Percentiles rank a stretch among this genome's conserved stretches.
phyloP scores from a whole-genome alignment of 257 asterid genomes.

The Solanum bukasovii region DNA sequence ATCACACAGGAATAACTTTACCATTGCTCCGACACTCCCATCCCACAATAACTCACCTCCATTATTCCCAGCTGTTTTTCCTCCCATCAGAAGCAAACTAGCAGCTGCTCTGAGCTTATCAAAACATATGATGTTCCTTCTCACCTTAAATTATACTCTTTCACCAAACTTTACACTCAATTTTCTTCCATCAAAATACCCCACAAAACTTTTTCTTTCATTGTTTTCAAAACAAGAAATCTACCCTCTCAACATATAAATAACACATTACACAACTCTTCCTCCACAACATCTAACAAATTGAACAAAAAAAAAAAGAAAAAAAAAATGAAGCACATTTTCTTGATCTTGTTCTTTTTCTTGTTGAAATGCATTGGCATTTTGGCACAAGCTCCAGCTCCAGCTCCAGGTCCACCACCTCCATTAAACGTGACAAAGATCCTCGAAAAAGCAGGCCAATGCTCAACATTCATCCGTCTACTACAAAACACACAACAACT shows the following conservation, averaged over 20 bases:
- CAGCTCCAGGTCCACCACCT: constrained; percentile 33
- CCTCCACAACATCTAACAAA: not conserved
- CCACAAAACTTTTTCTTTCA: not conserved
- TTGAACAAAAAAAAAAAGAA: no score
- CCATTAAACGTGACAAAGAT: constrained; percentile 39
- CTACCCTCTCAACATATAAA: constrained; percentile 2
- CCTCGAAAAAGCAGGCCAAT: constrained; percentile 44
- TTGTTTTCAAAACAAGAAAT: not conserved
- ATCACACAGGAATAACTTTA: not conserved
- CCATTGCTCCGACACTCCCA: no score
- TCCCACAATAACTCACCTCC: not conserved
- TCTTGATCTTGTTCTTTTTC: constrained; percentile 12
- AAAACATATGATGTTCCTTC: constrained; percentile 7
- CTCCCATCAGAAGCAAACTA: constrained; percentile 38
- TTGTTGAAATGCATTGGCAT: not conserved
- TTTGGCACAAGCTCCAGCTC: constrained; percentile 21
- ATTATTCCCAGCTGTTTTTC: constrained; percentile 4
- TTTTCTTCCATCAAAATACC: not conserved
- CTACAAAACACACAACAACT: constrained; percentile 37
- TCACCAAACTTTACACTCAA: constrained; percentile 3
- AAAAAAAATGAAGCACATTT: not conserved
- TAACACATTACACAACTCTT: not conserved
- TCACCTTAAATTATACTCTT: constrained; percentile 26
- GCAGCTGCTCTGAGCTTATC: constrained; percentile 21
- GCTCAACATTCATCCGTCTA: constrained; percentile 39